phyloP scores from a whole-genome alignment of 495 filamentous ascomycete genomes.

The Xanthoparmelia taractica region DNA sequence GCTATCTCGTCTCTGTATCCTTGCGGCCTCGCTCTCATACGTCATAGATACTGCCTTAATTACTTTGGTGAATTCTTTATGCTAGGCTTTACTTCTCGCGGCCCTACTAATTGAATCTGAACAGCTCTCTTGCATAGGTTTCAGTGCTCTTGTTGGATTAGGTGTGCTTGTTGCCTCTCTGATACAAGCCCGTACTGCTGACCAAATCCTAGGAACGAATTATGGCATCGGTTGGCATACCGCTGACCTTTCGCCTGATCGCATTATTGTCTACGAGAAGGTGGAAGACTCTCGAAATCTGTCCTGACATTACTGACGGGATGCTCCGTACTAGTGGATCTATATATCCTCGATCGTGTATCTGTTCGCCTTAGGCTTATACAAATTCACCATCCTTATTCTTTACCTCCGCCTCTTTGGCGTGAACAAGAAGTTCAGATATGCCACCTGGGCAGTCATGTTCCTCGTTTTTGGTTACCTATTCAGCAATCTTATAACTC shows the following conservation, averaged over 20 bases:
- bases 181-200: neutral
- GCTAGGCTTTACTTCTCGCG: neutral
- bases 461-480: conserved; percentile 39
- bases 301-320: neutral
- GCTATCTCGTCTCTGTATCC: neutral
- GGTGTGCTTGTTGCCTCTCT: conserved; percentile 12
- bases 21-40: conserved; percentile 10
- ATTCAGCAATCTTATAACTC: conserved; percentile 34
- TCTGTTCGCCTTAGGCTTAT: conserved; percentile 33
- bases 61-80: conserved; percentile 9
- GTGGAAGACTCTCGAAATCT: neutral
- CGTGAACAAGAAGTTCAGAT: conserved; percentile 32
- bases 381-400: conserved; percentile 35
- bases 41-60: conserved; percentile 20
- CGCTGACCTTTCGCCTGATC: neutral
- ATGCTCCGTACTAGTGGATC: conserved; percentile 27
- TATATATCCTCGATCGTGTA: conserved; percentile 35
- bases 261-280: neutral
- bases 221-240: conserved; percentile 1
- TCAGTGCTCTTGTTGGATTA: conserved; percentile 25
- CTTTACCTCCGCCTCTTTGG: conserved; percentile 37
- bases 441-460: conserved; percentile 33
- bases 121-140: conserved; percentile 22
- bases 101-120: neutral
- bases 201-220: neutral